phyloP scores from a whole-genome alignment of 2,329 filamentous ascomycete genomes.

The Pyrenophora graminea region DNA sequence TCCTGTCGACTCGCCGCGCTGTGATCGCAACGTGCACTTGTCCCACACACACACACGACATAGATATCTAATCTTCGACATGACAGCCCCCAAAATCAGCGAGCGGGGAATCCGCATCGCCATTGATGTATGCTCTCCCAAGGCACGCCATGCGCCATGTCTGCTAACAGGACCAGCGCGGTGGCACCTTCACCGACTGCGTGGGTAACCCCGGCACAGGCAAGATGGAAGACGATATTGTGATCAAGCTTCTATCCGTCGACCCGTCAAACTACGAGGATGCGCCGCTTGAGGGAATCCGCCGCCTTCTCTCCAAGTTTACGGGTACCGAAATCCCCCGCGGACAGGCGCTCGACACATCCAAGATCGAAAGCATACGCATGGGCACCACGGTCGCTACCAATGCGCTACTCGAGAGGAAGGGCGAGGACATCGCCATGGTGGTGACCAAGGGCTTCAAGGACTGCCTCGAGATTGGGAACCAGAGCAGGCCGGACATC shows the following conservation, averaged over 20 bases:
- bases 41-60: neutral
- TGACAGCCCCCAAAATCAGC: conserved; percentile 34
- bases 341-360: conserved; percentile 78
- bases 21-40: neutral
- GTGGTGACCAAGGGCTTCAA: conserved; percentile 86
- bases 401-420: conserved; percentile 86
- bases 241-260: conserved; percentile 88
- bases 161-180: conserved; percentile 58
- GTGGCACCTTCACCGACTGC: conserved; percentile 91
- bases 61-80: conserved; percentile 6
- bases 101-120: conserved; percentile 71
- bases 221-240: conserved; percentile 71
- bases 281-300: conserved; percentile 88
- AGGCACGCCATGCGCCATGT: neutral
- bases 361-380: conserved; percentile 83
- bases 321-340: conserved; percentile 75
- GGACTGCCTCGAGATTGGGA: conserved; percentile 86
- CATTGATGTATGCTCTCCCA: conserved; percentile 55
- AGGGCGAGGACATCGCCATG: conserved; percentile 85
- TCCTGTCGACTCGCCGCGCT: neutral
- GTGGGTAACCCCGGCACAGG: conserved; percentile 77
- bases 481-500: conserved; percentile 86
- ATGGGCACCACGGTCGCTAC: conserved; percentile 97
- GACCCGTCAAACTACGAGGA: conserved; percentile 90
- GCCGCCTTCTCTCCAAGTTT: conserved; percentile 81